Conservation (phyloP, 1,284 basidiomycete species). For the Malassezia nana region DNA sequence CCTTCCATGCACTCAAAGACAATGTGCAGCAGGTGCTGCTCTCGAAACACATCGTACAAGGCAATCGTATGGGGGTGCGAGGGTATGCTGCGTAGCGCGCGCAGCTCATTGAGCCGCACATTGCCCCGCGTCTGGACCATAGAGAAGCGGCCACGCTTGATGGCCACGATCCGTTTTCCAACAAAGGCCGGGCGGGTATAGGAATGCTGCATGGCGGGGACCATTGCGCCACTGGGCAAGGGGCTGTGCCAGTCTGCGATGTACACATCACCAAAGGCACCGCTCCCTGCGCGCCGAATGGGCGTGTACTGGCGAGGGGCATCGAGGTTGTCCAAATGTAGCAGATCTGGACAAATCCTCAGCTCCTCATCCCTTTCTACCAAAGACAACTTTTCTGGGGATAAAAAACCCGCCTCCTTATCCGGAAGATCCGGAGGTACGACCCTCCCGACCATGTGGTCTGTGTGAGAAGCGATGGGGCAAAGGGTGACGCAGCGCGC, state of each 20-base stretch:
- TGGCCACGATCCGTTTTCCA: conserved; percentile 85
- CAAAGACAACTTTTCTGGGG: no score
- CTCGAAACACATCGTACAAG: conserved; percentile 94
- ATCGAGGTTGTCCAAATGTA: conserved; percentile 16
- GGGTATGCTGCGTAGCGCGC: conserved; percentile 88
- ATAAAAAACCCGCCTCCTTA: no score
- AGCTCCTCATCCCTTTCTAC: background rate
- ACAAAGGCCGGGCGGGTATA: conserved; percentile 80
- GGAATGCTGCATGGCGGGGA: conserved; percentile 49
- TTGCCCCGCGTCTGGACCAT: conserved; percentile 97
- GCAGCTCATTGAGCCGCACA: conserved; percentile 72
- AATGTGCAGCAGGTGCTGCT: conserved; percentile 94
- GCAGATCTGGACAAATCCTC: background rate
- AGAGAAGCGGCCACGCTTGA: conserved; percentile 58
- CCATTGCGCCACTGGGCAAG: conserved; percentile 51
- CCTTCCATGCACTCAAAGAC: conserved; percentile 99
- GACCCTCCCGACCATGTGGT: no score
- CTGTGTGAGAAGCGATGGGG: no score
- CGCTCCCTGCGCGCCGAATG: conserved; percentile 43
- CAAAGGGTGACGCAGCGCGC: no score
- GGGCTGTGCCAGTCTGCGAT: conserved; percentile 98
- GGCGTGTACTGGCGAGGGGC: conserved; percentile 38
- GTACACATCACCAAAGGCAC: conserved; percentile 77
- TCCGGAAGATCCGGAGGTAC: no score
- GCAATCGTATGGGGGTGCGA: conserved; percentile 96